Percentiles rank a stretch among this genome's conserved stretches.
Evolutionary conservation across 2,329 filamentous ascomycete species (phyloP).

Genomic region (Nemania serpens): DNA sequence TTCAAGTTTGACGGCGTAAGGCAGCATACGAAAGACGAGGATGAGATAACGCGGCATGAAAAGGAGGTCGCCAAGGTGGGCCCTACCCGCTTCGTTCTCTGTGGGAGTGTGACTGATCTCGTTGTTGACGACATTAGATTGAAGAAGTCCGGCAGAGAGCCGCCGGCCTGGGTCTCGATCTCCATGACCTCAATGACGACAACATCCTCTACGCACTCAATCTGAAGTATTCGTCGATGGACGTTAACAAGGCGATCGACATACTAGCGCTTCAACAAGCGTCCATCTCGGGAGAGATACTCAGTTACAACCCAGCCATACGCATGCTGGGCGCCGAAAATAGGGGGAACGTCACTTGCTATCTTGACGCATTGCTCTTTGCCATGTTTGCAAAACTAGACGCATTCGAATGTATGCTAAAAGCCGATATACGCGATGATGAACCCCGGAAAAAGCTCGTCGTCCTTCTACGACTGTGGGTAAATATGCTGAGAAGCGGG

Average conservation of each 20-base stretch:
- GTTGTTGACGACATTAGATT: slow-evolving; percentile 36
- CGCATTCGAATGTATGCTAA: slow-evolving; percentile 91
- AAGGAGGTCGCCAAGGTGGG: slow-evolving; percentile 48
- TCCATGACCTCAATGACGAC: slow-evolving; percentile 56
- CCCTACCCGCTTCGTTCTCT: neutral
- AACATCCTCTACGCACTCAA: slow-evolving; percentile 60
- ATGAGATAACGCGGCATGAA: slow-evolving; percentile 51
- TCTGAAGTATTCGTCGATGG: slow-evolving; percentile 67
- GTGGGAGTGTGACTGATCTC: neutral
- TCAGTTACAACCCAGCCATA: slow-evolving; percentile 72
- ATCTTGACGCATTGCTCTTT: slow-evolving; percentile 87
- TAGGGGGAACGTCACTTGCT: slow-evolving; percentile 86
- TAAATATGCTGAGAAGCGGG: slow-evolving; percentile 86
- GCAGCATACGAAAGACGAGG: slow-evolving; percentile 54
- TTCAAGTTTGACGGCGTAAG: slow-evolving; percentile 66
- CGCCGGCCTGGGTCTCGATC: slow-evolving; percentile 49
- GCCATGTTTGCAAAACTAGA: slow-evolving; percentile 93
- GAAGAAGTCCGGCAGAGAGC: slow-evolving; percentile 42
- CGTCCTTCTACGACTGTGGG: slow-evolving; percentile 84
- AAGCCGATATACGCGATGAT: slow-evolving; percentile 71
- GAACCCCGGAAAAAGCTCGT: slow-evolving; percentile 73
- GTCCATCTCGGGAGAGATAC: slow-evolving; percentile 78
- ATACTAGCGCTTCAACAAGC: slow-evolving; percentile 79
- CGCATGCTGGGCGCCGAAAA: slow-evolving; percentile 86
- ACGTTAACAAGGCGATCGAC: slow-evolving; percentile 75